Base-by-base conservation (phyloP, 1,139 yeast genomes). In the Blastobotrys capitulatus region DNA sequence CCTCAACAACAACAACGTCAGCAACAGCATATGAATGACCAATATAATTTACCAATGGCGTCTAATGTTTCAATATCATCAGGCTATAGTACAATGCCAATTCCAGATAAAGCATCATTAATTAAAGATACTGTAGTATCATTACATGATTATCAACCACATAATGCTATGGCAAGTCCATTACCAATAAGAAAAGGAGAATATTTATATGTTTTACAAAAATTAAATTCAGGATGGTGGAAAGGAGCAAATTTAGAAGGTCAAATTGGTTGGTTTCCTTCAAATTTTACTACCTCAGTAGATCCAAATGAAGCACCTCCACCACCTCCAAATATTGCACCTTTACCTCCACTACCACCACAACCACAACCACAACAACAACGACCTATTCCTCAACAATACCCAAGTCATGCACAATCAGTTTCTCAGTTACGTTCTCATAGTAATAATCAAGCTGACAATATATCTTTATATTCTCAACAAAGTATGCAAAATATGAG, bases 151-250 rank as follows among this genome's bases (percentile, higher is more conserved):
- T 48, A 41, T 26, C 13, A 18, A 19, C 27, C 38, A 2, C 6
- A 20, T 5, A 12, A 26, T 72, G 79, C 54, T 69, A 92, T 64
- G 78, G 25, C 4, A 5, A 80, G 61, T 88, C 86, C 69, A 73
- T 76, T 60, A 77, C 75, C 56, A 80, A 92, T 61, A 76, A 80
- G 35, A 76, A 79, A 56, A 26, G 70, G 70, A 53, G 96, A 89
- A 63, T 68, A 85, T 55, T 75, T 80, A 58, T 67, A 74, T 50
- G 70, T 87, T n/a, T 74, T 86, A 25, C 69, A 73, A 46, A 84
- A 80, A 49, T 60, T 65, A 16, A 60, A 62, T 37, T 61, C 68
- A 5, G 71, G 71, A 15, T 67, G 70, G 71, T 67, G 71, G 70
- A 68, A 67, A 47, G 71, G 71, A 18, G 55, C 52, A 15, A 55